These are phyloP conservation scores for Syzygium oleosum DNA, from an alignment of 345 rosid species.

Conservation along the genomic window DNA sequence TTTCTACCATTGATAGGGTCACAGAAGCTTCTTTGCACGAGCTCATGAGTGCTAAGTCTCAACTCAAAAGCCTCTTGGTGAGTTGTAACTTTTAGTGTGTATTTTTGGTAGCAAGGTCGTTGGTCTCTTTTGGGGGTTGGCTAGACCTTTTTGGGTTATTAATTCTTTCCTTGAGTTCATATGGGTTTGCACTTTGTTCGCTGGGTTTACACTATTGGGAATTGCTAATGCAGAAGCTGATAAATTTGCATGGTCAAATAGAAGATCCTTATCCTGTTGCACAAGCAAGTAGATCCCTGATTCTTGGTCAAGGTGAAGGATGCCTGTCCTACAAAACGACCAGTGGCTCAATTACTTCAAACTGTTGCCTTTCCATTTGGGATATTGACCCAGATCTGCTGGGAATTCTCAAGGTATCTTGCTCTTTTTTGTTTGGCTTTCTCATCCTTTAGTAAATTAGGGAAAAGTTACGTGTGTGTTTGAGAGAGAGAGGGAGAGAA, in stretches of 20 bases:
- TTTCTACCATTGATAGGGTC: conserved; percentile 29
- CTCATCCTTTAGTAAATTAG: background rate
- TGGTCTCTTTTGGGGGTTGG: background rate
- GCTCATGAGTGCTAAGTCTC: conserved; percentile 57
- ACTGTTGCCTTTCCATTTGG: conserved; percentile 53
- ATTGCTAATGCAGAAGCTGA: conserved; percentile 61
- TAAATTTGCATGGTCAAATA: conserved; percentile 57
- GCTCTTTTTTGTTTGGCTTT: background rate
- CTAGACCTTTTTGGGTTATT: background rate
- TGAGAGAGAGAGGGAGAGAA: background rate
- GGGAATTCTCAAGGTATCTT: conserved; percentile 64
- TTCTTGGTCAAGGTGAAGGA: conserved; percentile 67
- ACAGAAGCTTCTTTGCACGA: conserved; percentile 23
- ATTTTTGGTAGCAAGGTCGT: background rate
- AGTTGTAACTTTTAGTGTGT: conserved; percentile 17
- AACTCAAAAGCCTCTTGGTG: conserved; percentile 80
- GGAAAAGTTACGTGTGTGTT: background rate
- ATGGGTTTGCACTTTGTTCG: background rate
- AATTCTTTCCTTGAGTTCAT: conserved; percentile 1
- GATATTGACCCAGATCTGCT: conserved; percentile 68
- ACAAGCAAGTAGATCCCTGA: conserved; percentile 51
- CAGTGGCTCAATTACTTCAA: conserved; percentile 59
- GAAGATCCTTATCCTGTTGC: conserved; percentile 92
- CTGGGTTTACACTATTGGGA: conserved; percentile 9
- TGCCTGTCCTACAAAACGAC: conserved; percentile 74